Percentiles rank a stretch among this genome's conserved stretches.
Conservation (phyloP, 1,139 yeast species). For the Tardiomyces blankii region DNA sequence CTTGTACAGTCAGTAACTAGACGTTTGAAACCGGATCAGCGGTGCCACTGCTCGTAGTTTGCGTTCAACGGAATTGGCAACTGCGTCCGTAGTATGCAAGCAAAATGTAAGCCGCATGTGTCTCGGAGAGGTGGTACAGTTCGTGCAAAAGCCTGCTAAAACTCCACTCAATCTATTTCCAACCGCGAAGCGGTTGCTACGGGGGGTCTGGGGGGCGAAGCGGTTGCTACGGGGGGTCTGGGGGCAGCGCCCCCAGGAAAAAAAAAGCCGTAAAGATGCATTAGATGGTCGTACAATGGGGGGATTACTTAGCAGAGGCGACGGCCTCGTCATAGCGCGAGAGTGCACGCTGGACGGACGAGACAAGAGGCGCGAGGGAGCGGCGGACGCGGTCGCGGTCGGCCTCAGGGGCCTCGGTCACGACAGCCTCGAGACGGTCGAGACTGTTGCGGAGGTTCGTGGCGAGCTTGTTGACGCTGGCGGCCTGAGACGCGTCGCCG, state of each 20-base stretch:
- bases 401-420: slow-evolving; percentile 6
- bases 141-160: too few species aligned
- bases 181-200: not conserved
- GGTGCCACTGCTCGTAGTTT: too few species aligned
- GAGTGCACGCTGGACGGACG: slow-evolving; percentile 31
- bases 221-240: not conserved
- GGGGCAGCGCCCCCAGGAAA: not conserved
- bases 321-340: not conserved
- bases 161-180: too few species aligned
- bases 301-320: not conserved
- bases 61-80: too few species aligned
- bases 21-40: too few species aligned
- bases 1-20: too few species aligned
- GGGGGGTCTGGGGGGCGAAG: too few species aligned
- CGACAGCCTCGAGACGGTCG: slow-evolving; percentile 33
- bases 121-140: too few species aligned
- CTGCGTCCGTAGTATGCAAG: too few species aligned
- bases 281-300: not conserved
- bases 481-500: slow-evolving; percentile 43
- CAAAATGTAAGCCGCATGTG: too few species aligned
- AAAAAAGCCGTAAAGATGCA: not conserved
- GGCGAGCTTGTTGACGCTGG: slow-evolving; percentile 35
- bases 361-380: slow-evolving; percentile 29
- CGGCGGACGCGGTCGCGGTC: not conserved
- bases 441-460: slow-evolving; percentile 37